These are phyloP conservation scores for Saturnispora hagleri DNA, from an alignment of 805 yeast genomes.

Conservation along the genomic window DNA sequence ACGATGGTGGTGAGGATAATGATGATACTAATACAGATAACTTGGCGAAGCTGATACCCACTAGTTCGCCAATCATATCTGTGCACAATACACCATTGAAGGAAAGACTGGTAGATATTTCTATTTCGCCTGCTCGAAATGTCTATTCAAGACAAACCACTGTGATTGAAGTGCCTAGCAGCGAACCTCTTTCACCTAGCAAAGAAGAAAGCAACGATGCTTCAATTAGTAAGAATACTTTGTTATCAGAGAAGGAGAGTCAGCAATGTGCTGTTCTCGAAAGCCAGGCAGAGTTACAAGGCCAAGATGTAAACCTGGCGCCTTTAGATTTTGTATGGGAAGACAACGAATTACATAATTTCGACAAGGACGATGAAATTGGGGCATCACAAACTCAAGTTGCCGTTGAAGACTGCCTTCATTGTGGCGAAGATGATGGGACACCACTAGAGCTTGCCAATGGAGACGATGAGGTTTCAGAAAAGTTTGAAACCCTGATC, in stretches of 20 bases:
- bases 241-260: too few relatives aligned
- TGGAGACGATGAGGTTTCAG: not conserved
- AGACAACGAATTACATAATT: not conserved
- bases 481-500: slow-evolving; percentile 6
- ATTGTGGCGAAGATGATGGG: not conserved
- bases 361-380: slow-evolving; percentile 21
- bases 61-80: slow-evolving; percentile 10
- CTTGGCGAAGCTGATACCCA: not conserved
- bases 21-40: not conserved
- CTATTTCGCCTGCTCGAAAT: not conserved
- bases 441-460: not conserved
- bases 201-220: not conserved
- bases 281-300: too few relatives aligned
- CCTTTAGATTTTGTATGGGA: not conserved
- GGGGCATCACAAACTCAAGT: slow-evolving; percentile 22
- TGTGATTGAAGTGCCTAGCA: slow-evolving; percentile 3
- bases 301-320: not conserved
- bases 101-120: not conserved
- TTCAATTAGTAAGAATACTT: too few relatives aligned
- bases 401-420: slow-evolving; percentile 7
- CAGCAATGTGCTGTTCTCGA: too few relatives aligned
- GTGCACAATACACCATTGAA: not conserved
- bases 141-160: not conserved
- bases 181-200: not conserved
- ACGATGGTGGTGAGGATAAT: not conserved